Percentiles rank a stretch among this genome's conserved stretches.
Conservation (phyloP, 1,284 basidiomycete species). For the Sphaerobolus stellatus region DNA sequence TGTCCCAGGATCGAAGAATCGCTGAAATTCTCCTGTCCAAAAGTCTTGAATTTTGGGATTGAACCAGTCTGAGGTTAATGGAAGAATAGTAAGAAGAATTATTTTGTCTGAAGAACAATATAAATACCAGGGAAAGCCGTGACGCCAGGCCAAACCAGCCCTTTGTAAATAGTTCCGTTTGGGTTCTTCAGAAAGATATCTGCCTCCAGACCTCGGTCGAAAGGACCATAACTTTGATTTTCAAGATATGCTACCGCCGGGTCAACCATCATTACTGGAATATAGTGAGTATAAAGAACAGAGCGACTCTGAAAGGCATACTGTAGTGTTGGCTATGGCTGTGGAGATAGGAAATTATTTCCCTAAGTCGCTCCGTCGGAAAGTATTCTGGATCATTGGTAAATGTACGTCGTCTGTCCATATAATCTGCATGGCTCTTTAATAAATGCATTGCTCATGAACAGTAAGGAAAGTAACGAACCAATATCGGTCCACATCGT, state of each 20-base stretch:
- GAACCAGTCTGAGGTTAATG: slow-evolving; percentile 80
- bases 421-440: slow-evolving; percentile 55
- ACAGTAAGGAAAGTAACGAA: slow-evolving; percentile 20
- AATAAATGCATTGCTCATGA: slow-evolving; percentile 1
- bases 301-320: slow-evolving; percentile 28
- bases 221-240: slow-evolving; percentile 51
- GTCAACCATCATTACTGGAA: slow-evolving; percentile 68
- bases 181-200: slow-evolving; percentile 66
- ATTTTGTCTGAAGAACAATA: neutral
- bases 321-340: slow-evolving; percentile 56
- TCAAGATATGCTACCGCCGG: slow-evolving; percentile 63
- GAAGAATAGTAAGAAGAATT: slow-evolving; percentile 51
- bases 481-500: slow-evolving; percentile 80
- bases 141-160: slow-evolving; percentile 63
- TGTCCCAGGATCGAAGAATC: slow-evolving; percentile 56
- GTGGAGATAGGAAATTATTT: slow-evolving; percentile 64
- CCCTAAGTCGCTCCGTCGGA: slow-evolving; percentile 58
- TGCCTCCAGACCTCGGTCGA: slow-evolving; percentile 52
- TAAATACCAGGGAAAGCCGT: slow-evolving; percentile 27
- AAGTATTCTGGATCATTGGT: slow-evolving; percentile 70
- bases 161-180: slow-evolving; percentile 63
- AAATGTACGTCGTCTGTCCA: slow-evolving; percentile 66
- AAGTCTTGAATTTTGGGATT: slow-evolving; percentile 52
- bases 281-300: neutral
- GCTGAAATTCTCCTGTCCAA: slow-evolving; percentile 59